Percentiles rank a stretch among this genome's conserved stretches.
Evolutionary conservation across 2,329 filamentous ascomycete genomes (phyloP).

Genomic region (Botrytis porri): DNA sequence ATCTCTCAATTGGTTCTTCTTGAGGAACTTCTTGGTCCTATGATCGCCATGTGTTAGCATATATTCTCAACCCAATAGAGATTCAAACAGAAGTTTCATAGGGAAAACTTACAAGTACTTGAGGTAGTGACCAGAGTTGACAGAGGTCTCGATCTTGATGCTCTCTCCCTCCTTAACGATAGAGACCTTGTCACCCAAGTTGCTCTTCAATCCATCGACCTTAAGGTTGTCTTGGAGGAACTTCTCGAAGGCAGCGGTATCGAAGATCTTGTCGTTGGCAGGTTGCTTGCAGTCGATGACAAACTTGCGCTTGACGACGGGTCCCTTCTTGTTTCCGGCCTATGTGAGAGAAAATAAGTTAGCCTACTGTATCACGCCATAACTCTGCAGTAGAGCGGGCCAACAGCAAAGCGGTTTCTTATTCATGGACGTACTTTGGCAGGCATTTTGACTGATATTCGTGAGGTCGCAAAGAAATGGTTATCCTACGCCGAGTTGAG

Average conservation of each 20-base stretch:
- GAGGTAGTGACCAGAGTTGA: slow-evolving; percentile 96
- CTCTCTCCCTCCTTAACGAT: slow-evolving; percentile 91
- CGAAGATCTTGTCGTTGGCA: slow-evolving; percentile 99
- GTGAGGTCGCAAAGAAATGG: slow-evolving; percentile 67
- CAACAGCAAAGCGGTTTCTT: slow-evolving; percentile 83
- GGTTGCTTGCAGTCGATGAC: slow-evolving; percentile 99
- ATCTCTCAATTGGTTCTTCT: slow-evolving; percentile 99
- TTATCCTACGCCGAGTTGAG: slow-evolving; percentile 44
- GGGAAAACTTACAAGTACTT: slow-evolving; percentile 85
- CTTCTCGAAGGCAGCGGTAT: slow-evolving; percentile 97
- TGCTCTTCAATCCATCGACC: slow-evolving; percentile 96
- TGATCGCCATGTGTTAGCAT: slow-evolving; percentile 29
- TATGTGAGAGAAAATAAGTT: slow-evolving; percentile 63
- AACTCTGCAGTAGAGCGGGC: slow-evolving; percentile 50
- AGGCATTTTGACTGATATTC: slow-evolving; percentile 66
- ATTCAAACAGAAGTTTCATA: not conserved
- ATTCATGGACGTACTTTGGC: slow-evolving; percentile 78
- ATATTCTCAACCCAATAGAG: not conserved
- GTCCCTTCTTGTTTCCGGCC: slow-evolving; percentile 48
- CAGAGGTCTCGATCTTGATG: slow-evolving; percentile 95
- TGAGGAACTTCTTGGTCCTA: slow-evolving; percentile 99
- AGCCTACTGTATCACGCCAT: slow-evolving; percentile 88
- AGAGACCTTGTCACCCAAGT: slow-evolving; percentile 89
- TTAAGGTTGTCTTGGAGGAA: slow-evolving; percentile 99
- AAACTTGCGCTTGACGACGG: slow-evolving; percentile 48